Evolutionary conservation across 805 yeast species (phyloP).

Genomic region (Hanseniaspora occidentalis): DNA sequence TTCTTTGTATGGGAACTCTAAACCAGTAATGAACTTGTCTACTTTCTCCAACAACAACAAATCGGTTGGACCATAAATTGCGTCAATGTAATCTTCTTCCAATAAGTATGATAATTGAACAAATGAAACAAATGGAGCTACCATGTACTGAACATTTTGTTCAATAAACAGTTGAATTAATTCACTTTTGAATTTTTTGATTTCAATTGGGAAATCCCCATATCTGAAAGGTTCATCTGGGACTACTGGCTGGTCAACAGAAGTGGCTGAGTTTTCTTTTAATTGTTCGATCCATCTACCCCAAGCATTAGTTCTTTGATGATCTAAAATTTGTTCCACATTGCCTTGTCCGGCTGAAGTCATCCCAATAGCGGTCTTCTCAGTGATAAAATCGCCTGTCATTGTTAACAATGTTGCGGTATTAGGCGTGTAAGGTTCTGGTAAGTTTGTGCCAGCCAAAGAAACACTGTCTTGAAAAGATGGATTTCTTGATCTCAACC

Average conservation of each 20-base stretch:
- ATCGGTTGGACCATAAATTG: slow-evolving; percentile 79
- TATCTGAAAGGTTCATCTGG: slow-evolving; percentile 41
- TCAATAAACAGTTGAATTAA: slow-evolving; percentile 45
- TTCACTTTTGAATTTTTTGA: slow-evolving; percentile 39
- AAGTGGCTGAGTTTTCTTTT: slow-evolving; percentile 20
- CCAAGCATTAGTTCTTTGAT: slow-evolving; percentile 39
- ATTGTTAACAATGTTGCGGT: slow-evolving; percentile 7
- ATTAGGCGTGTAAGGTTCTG: slow-evolving; percentile 12
- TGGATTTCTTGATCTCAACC: too few relatives aligned
- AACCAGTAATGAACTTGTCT: slow-evolving; percentile 59
- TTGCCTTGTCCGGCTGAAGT: not conserved
- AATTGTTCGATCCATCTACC: slow-evolving; percentile 25
- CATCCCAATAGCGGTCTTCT: not conserved
- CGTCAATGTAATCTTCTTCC: slow-evolving; percentile 46
- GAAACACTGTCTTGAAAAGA: too few relatives aligned
- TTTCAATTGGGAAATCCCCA: slow-evolving; percentile 33
- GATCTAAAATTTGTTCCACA: not conserved
- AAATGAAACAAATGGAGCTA: slow-evolving; percentile 76
- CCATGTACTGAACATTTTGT: slow-evolving; percentile 43
- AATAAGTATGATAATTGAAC: slow-evolving; percentile 66
- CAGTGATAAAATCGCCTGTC: slow-evolving; percentile 3
- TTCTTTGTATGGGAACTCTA: slow-evolving; percentile 54
- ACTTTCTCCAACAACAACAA: slow-evolving; percentile 45
- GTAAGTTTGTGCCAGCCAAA: slow-evolving; percentile 15
- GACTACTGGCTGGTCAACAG: slow-evolving; percentile 24